Conservation (phyloP, 2,329 filamentous ascomycete genomes). For the Dendrostoma leiphaemia region DNA sequence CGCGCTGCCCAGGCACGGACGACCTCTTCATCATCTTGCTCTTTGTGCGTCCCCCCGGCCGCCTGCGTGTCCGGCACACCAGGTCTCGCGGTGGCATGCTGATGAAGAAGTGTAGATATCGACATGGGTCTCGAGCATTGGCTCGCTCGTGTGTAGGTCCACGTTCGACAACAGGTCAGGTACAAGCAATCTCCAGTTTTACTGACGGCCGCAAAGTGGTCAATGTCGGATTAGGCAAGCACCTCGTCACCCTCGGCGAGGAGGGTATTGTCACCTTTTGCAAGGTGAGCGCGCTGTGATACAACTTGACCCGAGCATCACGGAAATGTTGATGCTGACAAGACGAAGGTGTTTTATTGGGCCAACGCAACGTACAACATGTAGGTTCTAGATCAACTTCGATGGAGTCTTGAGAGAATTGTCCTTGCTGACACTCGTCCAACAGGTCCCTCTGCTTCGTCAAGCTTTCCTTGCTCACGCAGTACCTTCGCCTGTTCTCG, state of each 20-base stretch:
- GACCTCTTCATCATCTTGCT: conserved; percentile 7
- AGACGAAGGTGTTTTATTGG: conserved; percentile 9
- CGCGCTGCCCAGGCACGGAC: conserved; percentile 12
- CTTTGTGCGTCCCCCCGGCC: background rate
- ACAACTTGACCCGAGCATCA: background rate
- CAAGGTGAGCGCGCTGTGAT: background rate
- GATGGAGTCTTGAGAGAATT: background rate
- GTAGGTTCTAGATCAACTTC: background rate
- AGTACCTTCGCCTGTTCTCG: conserved; percentile 25
- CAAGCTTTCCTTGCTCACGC: conserved; percentile 25
- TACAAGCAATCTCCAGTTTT: background rate
- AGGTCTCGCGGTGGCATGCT: background rate
- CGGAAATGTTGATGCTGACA: background rate
- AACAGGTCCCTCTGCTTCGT: conserved; percentile 21
- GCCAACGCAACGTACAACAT: conserved; percentile 23
- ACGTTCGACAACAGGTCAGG: too few relatives aligned
- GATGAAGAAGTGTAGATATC: background rate
- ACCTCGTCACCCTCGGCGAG: conserved; percentile 1
- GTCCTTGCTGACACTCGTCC: background rate
- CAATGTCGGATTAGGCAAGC: conserved; percentile 6
- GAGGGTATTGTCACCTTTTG: conserved; percentile 2
- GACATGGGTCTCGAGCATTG: conserved; percentile 8
- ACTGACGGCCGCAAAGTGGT: background rate
- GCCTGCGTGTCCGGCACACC: background rate
- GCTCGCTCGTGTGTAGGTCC: conserved; percentile 9